Percentiles rank a stretch among this genome's conserved stretches.
These are phyloP conservation scores for Lichtheimia ornata DNA, from an alignment of 371 early-diverging fungal genomes.

Conservation along the genomic window DNA sequence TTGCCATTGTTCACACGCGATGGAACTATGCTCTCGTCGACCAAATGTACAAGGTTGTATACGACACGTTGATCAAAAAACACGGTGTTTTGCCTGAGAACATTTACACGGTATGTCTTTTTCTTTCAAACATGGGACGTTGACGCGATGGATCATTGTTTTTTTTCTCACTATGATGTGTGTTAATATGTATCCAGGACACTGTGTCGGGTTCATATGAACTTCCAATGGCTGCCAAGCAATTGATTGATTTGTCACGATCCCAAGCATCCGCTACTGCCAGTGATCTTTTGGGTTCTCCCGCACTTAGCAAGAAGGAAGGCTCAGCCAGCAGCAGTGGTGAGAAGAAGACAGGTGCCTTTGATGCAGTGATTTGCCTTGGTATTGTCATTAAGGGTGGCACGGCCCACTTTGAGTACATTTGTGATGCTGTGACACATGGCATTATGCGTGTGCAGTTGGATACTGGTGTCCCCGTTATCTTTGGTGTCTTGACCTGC, in stretches of 20 bases:
- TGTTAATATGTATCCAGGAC: constrained; percentile 27
- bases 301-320: constrained; percentile 22
- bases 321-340: neutral
- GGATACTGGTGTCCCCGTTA: constrained; percentile 84
- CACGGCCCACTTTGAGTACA: constrained; percentile 98
- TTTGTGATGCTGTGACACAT: constrained; percentile 87
- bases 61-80: constrained; percentile 60
- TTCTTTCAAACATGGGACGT: neutral
- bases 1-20: constrained; percentile 89
- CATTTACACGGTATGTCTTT: constrained; percentile 60
- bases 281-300: constrained; percentile 56
- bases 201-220: constrained; percentile 94
- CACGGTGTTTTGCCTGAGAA: constrained; percentile 72
- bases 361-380: constrained; percentile 91
- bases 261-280: constrained; percentile 57
- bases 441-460: constrained; percentile 93
- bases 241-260: constrained; percentile 70
- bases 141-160: neutral
- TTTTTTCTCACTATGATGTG: no score
- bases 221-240: constrained; percentile 89
- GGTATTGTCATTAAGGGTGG: constrained; percentile 97
- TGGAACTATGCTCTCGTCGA: constrained; percentile 91
- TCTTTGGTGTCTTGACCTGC: constrained; percentile 97
- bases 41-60: constrained; percentile 76
- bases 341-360: constrained; percentile 53